A percentile compares a stretch with the other conserved stretches of the same genome.
phyloP scores from a whole-genome alignment of 78 protist genomes.

The Guillardia theta region DNA sequence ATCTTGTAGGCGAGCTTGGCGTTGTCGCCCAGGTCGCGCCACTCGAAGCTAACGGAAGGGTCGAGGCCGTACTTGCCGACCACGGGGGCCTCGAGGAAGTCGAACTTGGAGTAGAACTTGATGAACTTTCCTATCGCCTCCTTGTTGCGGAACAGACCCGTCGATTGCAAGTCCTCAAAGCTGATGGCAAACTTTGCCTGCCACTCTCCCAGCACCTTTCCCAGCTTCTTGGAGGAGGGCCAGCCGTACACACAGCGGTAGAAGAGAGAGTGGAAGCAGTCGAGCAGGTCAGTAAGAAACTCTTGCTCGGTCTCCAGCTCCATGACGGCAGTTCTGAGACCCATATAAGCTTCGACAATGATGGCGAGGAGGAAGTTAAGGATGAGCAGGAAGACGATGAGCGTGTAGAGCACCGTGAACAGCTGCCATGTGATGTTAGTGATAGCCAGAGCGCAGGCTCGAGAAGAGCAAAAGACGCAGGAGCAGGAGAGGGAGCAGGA shows the following conservation, averaged over 20 bases:
- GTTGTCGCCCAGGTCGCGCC: too few relatives aligned
- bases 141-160: neutral
- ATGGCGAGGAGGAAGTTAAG: constrained; percentile 28
- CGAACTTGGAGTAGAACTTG: neutral
- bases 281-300: neutral
- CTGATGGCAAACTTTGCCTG: neutral
- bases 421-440: too few relatives aligned
- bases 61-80: neutral
- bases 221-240: neutral
- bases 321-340: neutral
- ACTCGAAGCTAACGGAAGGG: too few relatives aligned
- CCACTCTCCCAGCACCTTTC: neutral
- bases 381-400: too few relatives aligned
- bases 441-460: too few relatives aligned
- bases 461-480: too few relatives aligned
- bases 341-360: neutral
- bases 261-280: neutral
- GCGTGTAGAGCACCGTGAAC: too few relatives aligned
- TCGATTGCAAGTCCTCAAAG: neutral
- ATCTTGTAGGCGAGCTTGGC: too few relatives aligned
- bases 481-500: too few relatives aligned
- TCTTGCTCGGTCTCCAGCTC: neutral
- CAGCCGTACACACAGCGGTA: too few relatives aligned
- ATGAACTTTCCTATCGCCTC: neutral
- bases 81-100: neutral